phyloP scores from a whole-genome alignment of 1,284 basidiomycete species.

The Gomphus bonarii region DNA sequence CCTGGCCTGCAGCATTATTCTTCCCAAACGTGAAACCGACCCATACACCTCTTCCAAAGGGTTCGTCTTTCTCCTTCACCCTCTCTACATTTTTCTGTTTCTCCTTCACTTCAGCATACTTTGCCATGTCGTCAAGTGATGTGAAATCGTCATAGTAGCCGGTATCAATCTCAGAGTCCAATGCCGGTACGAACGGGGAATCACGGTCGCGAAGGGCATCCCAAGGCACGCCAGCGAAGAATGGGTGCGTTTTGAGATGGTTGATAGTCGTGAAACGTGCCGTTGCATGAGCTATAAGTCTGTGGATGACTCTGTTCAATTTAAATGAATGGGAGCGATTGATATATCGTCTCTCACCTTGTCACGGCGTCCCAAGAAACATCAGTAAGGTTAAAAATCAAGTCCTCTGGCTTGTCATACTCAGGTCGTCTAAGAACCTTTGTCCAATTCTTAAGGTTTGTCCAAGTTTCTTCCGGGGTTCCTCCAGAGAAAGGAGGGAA shows the following conservation, averaged over 20 bases:
- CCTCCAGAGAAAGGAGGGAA: constrained; percentile 98
- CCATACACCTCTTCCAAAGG: constrained; percentile 74
- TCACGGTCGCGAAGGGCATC: constrained; percentile 63
- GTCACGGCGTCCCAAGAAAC: constrained; percentile 95
- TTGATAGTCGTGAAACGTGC: constrained; percentile 68
- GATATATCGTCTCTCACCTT: constrained; percentile 34
- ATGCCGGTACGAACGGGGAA: constrained; percentile 93
- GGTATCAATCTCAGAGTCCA: constrained; percentile 92
- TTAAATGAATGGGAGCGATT: not conserved
- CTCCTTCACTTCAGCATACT: constrained; percentile 96
- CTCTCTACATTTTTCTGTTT: constrained; percentile 93
- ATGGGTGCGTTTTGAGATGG: constrained; percentile 73
- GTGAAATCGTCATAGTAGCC: constrained; percentile 99
- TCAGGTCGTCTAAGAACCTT: constrained; percentile 86
- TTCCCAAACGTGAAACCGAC: constrained; percentile 98
- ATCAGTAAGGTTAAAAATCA: constrained; percentile 95
- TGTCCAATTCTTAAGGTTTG: constrained; percentile 97
- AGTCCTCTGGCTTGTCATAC: constrained; percentile 92
- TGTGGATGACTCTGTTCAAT: not conserved
- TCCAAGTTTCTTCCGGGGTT: constrained; percentile 97
- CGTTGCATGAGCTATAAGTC: constrained; percentile 63
- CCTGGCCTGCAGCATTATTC: constrained; percentile 50
- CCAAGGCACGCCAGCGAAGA: constrained; percentile 77
- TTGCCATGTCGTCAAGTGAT: constrained; percentile 91
- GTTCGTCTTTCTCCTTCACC: constrained; percentile 80